Evolutionary conservation across 345 rosid genomes (phyloP), one percentile per base, ranked within the genome.

Genomic region (Linum usitatissimum): DNA sequence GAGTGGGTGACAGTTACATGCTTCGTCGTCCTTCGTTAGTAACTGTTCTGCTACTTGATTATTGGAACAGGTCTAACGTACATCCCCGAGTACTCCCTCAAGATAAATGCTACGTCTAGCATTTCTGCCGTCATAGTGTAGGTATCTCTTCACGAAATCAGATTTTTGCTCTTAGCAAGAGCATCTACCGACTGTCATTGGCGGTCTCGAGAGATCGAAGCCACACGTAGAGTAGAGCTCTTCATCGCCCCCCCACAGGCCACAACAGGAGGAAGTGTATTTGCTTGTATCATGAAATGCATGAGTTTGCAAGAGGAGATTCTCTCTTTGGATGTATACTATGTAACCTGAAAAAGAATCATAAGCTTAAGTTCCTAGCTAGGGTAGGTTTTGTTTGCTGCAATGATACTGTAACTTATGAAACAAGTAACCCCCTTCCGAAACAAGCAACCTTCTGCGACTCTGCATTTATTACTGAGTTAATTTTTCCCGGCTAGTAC

Each of bases 51-150:
- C 8, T 34, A 7, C 38, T 45, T 45, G 51, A 9, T 45, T 45
- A 9, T 45, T 45, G 7, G 51, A 15, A 45, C 67, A 94, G 99
- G 96, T 83, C 76, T 80, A 6, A 84, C 90, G 5, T 94, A 88
- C 73, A 71, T 86, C 48, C 96, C 99, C 5, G 95, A 94, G 83
- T 85, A 83, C 72, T 83, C 96, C 0, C 75, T 88, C 75, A 85
- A 81, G 87, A 94, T 94, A 80, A 94, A 87, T 70, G 88, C 99
- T 30, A 86, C 96, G 18, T 82, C 92, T 63, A 86, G 99, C 78
- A 73, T 90, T 71, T 87, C 89, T 68, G 76, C 88, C 0, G 89
- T 85, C 69, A 81, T 90, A 30, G n/a, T 61, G 9, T 73, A 69
- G 73, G 31, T 17, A 45, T 45, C 4, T 15, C 17, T 40, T 7